A percentile compares a stretch with the other conserved stretches of the same genome.
Conservation (phyloP, 2,329 filamentous ascomycete species). For the Cladorrhinum sp. region DNA sequence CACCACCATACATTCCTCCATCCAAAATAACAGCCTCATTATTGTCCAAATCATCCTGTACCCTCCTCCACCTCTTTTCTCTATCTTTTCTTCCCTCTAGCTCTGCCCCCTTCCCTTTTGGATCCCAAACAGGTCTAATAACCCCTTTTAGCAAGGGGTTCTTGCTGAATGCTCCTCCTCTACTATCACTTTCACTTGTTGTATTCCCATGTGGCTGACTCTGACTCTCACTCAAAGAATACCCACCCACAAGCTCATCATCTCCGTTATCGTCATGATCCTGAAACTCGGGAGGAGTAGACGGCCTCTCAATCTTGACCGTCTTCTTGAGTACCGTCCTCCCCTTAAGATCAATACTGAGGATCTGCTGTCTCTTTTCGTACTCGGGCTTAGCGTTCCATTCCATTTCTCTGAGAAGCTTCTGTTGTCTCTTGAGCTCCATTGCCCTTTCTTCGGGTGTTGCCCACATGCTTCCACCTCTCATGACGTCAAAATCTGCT, state of each 20-base stretch:
- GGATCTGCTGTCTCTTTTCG: constrained; percentile 80
- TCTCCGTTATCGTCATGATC: constrained; percentile 23
- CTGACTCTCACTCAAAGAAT: constrained; percentile 31
- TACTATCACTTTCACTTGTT: constrained; percentile 35
- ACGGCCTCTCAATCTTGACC: constrained; percentile 58
- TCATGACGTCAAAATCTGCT: constrained; percentile 54
- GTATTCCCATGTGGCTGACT: too few species aligned
- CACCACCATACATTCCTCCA: constrained; percentile 50
- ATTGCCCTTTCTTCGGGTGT: constrained; percentile 76
- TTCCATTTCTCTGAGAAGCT: constrained; percentile 77
- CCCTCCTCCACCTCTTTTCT: constrained; percentile 53
- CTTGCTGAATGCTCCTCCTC: constrained; percentile 58
- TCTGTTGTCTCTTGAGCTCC: constrained; percentile 83
- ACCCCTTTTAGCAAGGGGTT: constrained; percentile 66
- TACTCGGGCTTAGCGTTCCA: constrained; percentile 83
- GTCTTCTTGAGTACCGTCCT: constrained; percentile 74
- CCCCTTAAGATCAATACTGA: constrained; percentile 78
- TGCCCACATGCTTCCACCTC: constrained; percentile 70
- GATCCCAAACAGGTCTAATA: constrained; percentile 61
- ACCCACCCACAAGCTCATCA: constrained; percentile 30
- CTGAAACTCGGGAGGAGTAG: constrained; percentile 50
- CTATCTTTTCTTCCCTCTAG: constrained; percentile 43
- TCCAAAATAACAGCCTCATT: constrained; percentile 60
- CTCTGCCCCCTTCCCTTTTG: constrained; percentile 49
- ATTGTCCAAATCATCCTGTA: constrained; percentile 58